Percentiles rank a stretch among this genome's conserved stretches.
Evolutionary conservation across 1,284 basidiomycete genomes (phyloP).

Genomic region (Leccinum subrobustum): DNA sequence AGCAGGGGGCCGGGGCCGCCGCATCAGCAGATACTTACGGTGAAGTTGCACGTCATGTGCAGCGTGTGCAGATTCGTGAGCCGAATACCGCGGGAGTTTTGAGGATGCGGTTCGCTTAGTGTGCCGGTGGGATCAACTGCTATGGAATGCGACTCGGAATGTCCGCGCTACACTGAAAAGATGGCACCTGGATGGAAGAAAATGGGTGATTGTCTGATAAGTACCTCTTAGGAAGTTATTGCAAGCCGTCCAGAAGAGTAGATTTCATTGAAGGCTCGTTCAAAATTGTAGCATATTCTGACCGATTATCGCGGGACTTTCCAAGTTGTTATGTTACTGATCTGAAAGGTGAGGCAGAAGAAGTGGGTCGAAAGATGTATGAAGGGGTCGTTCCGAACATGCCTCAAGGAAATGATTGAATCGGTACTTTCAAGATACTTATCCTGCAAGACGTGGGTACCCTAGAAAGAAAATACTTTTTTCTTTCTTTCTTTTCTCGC

Average conservation of each 20-base stretch:
- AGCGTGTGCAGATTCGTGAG: conserved; percentile 1
- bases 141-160: not conserved
- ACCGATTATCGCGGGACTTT: conserved; percentile 33
- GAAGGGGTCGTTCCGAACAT: conserved; percentile 15
- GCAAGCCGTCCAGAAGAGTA: conserved; percentile 1
- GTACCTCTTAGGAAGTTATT: not conserved
- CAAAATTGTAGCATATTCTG: not conserved
- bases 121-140: conserved; percentile 7
- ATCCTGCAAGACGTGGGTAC: not conserved
- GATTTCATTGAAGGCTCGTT: conserved; percentile 1
- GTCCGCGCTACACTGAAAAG: not conserved
- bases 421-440: not conserved
- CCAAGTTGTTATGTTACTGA: conserved; percentile 16
- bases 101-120: not conserved
- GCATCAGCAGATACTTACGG: conserved; percentile 1
- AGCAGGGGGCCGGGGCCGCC: conserved; percentile 17
- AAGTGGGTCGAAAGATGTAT: conserved; percentile 15
- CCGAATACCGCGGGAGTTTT: conserved; percentile 5
- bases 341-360: conserved; percentile 18
- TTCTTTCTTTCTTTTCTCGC: conserved; percentile 1
- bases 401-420: conserved; percentile 12
- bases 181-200: not conserved
- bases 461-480: not conserved
- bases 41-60: conserved; percentile 1
- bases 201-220: not conserved